These are phyloP conservation scores for Suillus brevipes DNA, from an alignment of 768 basidiomycete genomes.

Conservation along the genomic window DNA sequence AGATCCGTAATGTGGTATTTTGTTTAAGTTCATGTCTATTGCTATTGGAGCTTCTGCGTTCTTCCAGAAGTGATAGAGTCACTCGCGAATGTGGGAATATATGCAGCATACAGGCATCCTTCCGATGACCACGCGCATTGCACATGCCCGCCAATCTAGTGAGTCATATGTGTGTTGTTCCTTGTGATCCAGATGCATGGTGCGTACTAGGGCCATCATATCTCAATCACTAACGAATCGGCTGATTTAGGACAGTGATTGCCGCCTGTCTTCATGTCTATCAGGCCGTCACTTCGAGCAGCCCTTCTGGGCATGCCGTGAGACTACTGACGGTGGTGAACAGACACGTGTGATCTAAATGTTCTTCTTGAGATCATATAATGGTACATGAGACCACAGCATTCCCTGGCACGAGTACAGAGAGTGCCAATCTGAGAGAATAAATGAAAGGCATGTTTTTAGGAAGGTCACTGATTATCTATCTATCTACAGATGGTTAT, in stretches of 20 bases:
- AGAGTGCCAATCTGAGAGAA: neutral
- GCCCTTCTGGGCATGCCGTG: neutral
- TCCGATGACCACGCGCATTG: neutral
- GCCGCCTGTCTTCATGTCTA: neutral
- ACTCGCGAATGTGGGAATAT: neutral
- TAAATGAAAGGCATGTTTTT: neutral
- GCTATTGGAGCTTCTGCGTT: conserved; percentile 2
- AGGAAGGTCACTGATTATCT: conserved; percentile 2
- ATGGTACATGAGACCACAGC: neutral
- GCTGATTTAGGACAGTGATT: neutral
- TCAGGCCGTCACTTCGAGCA: neutral
- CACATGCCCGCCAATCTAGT: neutral
- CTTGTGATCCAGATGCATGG: neutral
- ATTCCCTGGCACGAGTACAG: neutral
- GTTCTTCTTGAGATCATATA: neutral
- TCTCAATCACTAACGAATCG: neutral
- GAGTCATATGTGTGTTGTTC: neutral
- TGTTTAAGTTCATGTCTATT: neutral
- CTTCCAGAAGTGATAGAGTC: neutral
- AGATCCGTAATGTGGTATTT: conserved; percentile 3
- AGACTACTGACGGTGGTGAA: neutral
- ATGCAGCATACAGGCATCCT: neutral
- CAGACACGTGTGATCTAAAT: neutral
- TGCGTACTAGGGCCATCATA: neutral
- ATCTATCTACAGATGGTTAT: neutral